Evolutionary conservation across 495 filamentous ascomycete genomes (phyloP), one percentile per base, ranked within the genome.

Genomic region (Pseudomonodictys pantanalensis): DNA sequence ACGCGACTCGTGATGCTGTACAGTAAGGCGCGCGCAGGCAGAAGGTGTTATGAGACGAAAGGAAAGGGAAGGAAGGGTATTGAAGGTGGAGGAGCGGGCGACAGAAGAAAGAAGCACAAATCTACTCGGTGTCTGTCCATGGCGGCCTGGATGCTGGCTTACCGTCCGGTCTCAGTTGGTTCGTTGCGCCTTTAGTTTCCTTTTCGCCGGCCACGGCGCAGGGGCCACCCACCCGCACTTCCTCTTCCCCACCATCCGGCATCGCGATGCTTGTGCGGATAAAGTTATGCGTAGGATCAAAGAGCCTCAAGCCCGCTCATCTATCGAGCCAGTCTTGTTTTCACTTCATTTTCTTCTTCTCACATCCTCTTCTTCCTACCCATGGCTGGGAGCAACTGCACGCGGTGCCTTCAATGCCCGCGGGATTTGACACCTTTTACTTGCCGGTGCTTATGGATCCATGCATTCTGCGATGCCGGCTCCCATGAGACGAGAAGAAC

Each of bases 161-260:
- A 57, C 23, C 15, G 42, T 32, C 45, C 46, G 55, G 55, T 53
- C 38, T 11, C 32, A 25, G 41, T 12, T 61, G 29, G 48, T 24
- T 47, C n/a, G 46, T 50, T 51, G 43, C 18, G 15, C 38, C 12
- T 41, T 39, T 57, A 63, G 52, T 46, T 26, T 57, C 52, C 53
- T 58, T 58, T 63, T 1, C 45, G 10, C 60, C 60, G 59, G 52
- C 25, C 47, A 52, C n/a, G n/a, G n/a, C n/a, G n/a, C n/a, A 45
- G 22, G 24, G 11, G 17, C 32, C 25, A 45, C 35, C 52, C 23
- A 25, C 43, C 28, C 29, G 28, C 41, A 17, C 41, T 25, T 23
- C 23, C 29, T 24, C 54, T 24, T 46, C 39, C 24, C 17, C 24
- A 9, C 47, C 22, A 35, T 38, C 35, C n/a, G n/a, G n/a, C n/a